phyloP scores from a whole-genome alignment of 2,329 filamentous ascomycete genomes.

The Didymosphaeria variabile region DNA sequence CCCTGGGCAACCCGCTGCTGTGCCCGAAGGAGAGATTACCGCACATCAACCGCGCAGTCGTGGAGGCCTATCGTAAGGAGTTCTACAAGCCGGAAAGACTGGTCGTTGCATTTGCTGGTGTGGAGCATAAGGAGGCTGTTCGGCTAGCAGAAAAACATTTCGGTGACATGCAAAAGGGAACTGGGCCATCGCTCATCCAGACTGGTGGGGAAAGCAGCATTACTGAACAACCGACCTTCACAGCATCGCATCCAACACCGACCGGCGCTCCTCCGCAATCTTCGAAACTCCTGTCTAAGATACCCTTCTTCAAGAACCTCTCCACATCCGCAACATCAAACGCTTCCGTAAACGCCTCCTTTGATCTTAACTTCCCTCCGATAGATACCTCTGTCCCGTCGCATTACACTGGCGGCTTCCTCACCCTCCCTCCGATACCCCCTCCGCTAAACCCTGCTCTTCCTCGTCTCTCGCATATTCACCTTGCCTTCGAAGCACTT shows the following conservation, averaged over 20 bases:
- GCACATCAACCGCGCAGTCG: slow-evolving; percentile 75
- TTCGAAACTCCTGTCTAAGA: slow-evolving; percentile 77
- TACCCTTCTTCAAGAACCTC: slow-evolving; percentile 90
- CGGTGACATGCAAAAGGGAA: slow-evolving; percentile 79
- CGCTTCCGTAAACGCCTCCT: slow-evolving; percentile 60
- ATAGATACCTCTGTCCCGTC: slow-evolving; percentile 71
- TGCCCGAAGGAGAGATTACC: slow-evolving; percentile 85
- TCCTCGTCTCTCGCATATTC: slow-evolving; percentile 87
- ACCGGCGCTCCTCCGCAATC: slow-evolving; percentile 58
- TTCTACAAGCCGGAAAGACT: slow-evolving; percentile 93
- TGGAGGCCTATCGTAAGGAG: slow-evolving; percentile 79
- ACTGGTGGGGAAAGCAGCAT: slow-evolving; percentile 33
- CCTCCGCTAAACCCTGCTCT: slow-evolving; percentile 79
- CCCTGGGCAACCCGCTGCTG: slow-evolving; percentile 88
- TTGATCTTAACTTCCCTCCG: slow-evolving; percentile 57
- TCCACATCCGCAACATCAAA: slow-evolving; percentile 75
- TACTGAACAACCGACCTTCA: slow-evolving; percentile 57
- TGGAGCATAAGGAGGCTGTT: slow-evolving; percentile 82
- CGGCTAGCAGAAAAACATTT: slow-evolving; percentile 84
- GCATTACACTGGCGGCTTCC: slow-evolving; percentile 92
- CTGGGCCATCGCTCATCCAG: slow-evolving; percentile 54
- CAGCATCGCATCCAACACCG: slow-evolving; percentile 47
- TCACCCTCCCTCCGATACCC: slow-evolving; percentile 82
- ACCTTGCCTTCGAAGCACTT: slow-evolving; percentile 93
- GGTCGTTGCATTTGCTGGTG: slow-evolving; percentile 93